Evolutionary conservation across 352 stramenopile species (phyloP).

Genomic region (Achlya hypogyna): DNA sequence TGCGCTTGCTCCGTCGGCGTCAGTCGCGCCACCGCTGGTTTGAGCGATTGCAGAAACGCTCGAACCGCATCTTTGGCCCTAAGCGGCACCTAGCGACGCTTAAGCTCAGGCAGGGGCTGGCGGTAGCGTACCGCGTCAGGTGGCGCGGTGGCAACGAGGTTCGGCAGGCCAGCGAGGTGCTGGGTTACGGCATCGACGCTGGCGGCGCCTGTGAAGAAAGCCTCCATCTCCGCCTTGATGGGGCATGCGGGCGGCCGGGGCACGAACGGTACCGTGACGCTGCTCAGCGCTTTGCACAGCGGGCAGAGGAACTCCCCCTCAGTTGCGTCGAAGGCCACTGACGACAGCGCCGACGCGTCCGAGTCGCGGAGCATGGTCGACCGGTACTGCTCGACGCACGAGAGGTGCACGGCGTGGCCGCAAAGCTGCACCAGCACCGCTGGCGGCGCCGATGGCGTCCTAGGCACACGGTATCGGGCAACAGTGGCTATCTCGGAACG

Average conservation of each 20-base stretch:
- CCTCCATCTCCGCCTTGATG: constrained; percentile 31
- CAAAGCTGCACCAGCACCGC: constrained; percentile 61
- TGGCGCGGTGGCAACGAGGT: not conserved
- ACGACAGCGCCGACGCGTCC: constrained; percentile 43
- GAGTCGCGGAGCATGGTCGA: constrained; percentile 71
- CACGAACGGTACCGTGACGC: constrained; percentile 80
- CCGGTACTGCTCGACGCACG: constrained; percentile 87
- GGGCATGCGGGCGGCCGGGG: constrained; percentile 28
- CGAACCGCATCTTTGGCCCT: not conserved
- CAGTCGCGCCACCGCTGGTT: not conserved
- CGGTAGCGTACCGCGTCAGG: not conserved
- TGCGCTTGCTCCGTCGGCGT: not conserved
- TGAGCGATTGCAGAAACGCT: not conserved
- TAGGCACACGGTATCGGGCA: not conserved
- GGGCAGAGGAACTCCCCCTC: constrained; percentile 86
- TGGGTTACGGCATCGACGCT: not conserved
- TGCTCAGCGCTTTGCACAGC: constrained; percentile 89
- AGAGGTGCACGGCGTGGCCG: constrained; percentile 83
- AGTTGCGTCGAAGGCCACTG: constrained; percentile 80
- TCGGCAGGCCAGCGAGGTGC: not conserved
- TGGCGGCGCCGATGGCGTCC: constrained; percentile 18
- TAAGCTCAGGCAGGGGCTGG: not conserved
- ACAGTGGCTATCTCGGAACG: not conserved
- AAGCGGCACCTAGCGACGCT: not conserved
- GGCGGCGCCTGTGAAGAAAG: constrained; percentile 30